Evolutionary conservation across 139 green algal species (phyloP).

Genomic region (Asterochloris sp.): DNA sequence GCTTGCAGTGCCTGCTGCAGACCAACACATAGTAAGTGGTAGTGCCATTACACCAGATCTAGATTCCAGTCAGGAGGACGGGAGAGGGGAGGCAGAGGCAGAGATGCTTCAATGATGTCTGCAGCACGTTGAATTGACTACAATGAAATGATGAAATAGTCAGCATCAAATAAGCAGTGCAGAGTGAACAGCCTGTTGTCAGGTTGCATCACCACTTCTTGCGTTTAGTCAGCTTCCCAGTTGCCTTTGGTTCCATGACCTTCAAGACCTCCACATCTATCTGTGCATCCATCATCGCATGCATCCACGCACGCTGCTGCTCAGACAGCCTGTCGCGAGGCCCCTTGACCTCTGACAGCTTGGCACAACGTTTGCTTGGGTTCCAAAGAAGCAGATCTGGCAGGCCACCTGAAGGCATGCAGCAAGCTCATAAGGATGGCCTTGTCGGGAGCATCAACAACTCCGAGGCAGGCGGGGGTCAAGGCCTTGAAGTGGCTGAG

Average conservation of each 20-base stretch:
- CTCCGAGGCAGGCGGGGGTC: too few relatives aligned
- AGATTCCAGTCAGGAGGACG: too few relatives aligned
- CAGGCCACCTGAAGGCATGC: constrained; percentile 58
- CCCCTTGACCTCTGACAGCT: constrained; percentile 67
- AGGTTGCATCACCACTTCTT: too few relatives aligned
- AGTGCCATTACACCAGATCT: too few relatives aligned
- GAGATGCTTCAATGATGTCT: too few relatives aligned
- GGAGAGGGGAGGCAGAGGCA: too few relatives aligned
- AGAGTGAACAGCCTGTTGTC: too few relatives aligned
- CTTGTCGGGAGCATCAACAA: not conserved
- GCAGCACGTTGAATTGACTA: too few relatives aligned
- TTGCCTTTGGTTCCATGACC: constrained; percentile 31
- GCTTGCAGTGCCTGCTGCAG: not conserved
- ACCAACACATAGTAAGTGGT: too few relatives aligned
- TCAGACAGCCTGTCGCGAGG: constrained; percentile 75
- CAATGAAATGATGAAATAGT: too few relatives aligned
- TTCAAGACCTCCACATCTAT: constrained; percentile 55
- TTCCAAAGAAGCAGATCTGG: constrained; percentile 88
- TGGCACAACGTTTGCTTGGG: constrained; percentile 16
- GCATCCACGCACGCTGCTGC: constrained; percentile 76
- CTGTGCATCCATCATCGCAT: constrained; percentile 45
- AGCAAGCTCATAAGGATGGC: not conserved
- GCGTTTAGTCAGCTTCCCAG: too few relatives aligned
- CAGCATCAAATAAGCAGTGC: too few relatives aligned
- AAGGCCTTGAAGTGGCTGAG: not conserved